Base-by-base conservation (phyloP, 257 asterid species). In the Solanum medicagineum region DNA sequence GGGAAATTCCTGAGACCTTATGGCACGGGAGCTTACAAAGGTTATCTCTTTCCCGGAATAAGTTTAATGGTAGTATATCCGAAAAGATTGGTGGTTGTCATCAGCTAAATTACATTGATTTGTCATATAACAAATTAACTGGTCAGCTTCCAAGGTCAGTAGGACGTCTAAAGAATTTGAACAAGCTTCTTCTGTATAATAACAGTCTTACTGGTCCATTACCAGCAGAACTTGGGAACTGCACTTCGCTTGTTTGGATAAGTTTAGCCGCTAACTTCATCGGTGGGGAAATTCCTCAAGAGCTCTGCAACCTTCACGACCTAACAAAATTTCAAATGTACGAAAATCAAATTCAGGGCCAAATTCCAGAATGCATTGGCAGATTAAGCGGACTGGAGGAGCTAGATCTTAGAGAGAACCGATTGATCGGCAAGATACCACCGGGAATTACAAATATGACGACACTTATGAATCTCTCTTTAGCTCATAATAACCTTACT, bases 91-190 rank as follows among this genome's bases (percentile, higher is more conserved):
- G 86, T 53, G 71, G 4, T 20, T 86, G 87, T 49, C 60, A 56
- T 55, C 60, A 60, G 83, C 70, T 90, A 9, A 83, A 77, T 24
- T 77, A 81, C 83, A 49, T 90, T 16, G 92, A 88, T 83, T 55
- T 91, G 10, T 89, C 92, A 54, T 47, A 9, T 20, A 91, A 90
- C 86, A 83, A 79, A n/a, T 80, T 91, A 74, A 88, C 89, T 1
- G 92, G 93, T 47, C 86, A 12, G 51, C 83, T 91, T 87, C 93
- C 92, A 82, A 17, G 81, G 51, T 88, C 92, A 77, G 59, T 91
- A 66, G 79, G 90, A 29, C 70, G 45, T 81, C 90, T 91, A 6
- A 66, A 54, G 84, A 66, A 85, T 79, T 66, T 91, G 90, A 81
- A 47, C 20, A 24, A 12, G 13, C 87, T 91, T 17, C 22, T 1